Percentiles rank a stretch among this genome's conserved stretches.
Evolutionary conservation across 164 flowering plant genomes (phyloP).

Genomic region (Cinnamomum micranthum): DNA sequence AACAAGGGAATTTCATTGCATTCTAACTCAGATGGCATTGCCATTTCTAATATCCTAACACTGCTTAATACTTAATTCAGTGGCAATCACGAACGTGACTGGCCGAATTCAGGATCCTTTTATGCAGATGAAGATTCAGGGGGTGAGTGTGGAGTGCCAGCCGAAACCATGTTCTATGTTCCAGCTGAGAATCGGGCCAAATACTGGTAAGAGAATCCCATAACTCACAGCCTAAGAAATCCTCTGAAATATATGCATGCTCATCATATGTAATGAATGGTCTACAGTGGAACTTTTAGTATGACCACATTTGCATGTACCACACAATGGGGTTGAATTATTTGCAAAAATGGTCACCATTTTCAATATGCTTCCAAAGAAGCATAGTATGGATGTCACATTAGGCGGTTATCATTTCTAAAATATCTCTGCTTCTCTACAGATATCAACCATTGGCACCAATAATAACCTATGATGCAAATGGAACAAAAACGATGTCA

Average conservation of each 20-base stretch:
- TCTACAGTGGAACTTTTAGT: neutral
- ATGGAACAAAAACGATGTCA: neutral
- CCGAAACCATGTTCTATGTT: constrained; percentile 78
- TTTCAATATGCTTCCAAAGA: neutral
- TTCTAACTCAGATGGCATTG: neutral
- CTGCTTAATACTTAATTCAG: constrained; percentile 34
- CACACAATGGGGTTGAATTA: neutral
- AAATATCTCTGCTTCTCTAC: neutral
- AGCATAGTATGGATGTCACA: neutral
- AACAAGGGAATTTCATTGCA: neutral
- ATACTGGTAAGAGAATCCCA: constrained; percentile 58
- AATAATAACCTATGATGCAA: neutral
- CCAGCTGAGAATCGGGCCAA: constrained; percentile 88
- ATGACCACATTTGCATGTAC: neutral
- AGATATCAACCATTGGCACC: neutral
- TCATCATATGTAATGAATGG: neutral
- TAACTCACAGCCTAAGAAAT: neutral
- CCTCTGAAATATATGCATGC: neutral
- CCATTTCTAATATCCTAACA: neutral
- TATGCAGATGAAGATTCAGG: constrained; percentile 62
- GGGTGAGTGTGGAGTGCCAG: constrained; percentile 87
- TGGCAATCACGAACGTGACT: constrained; percentile 92
- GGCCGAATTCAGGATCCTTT: constrained; percentile 84
- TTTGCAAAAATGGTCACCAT: neutral
- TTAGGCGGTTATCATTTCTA: too few relatives aligned